These are phyloP conservation scores for Tetrahymena malaccensis DNA, from an alignment of 73 alveolate species.

Conservation along the genomic window DNA sequence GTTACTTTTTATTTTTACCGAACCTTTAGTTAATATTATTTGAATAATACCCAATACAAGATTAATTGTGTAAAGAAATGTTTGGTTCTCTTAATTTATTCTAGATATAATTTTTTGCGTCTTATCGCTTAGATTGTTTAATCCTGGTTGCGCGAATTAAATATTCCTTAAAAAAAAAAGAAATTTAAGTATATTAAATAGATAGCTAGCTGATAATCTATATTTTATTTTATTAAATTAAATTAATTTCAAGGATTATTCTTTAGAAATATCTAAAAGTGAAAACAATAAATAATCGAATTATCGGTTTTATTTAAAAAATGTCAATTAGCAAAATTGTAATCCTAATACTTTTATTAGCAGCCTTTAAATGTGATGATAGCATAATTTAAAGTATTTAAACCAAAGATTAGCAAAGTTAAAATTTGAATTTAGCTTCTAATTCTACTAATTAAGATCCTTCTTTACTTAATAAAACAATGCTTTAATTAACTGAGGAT, in stretches of 20 bases:
- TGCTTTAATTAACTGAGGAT: not conserved
- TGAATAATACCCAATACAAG: not conserved
- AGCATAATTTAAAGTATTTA: not conserved
- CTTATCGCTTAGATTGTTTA: not conserved
- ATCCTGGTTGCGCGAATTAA: not conserved
- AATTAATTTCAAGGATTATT: not conserved
- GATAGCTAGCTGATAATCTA: not conserved
- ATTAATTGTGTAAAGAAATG: not conserved
- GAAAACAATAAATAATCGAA: not conserved
- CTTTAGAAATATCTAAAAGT: not conserved
- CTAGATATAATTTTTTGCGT: not conserved
- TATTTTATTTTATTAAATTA: not conserved
- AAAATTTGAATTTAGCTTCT: not conserved
- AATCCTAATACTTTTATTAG: too few relatives aligned
- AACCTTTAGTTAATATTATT: too few relatives aligned
- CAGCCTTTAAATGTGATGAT: not conserved
- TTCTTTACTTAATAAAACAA: not conserved
- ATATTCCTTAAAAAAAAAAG: not conserved
- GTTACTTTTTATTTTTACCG: not conserved
- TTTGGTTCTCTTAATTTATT: not conserved
- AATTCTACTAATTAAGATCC: not conserved
- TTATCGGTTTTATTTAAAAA: too few relatives aligned
- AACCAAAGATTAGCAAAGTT: not conserved
- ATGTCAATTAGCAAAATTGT: not conserved
- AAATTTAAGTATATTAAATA: not conserved